phyloP scores from a whole-genome alignment of 139 green algal genomes.

The Coelastrella sp. region DNA sequence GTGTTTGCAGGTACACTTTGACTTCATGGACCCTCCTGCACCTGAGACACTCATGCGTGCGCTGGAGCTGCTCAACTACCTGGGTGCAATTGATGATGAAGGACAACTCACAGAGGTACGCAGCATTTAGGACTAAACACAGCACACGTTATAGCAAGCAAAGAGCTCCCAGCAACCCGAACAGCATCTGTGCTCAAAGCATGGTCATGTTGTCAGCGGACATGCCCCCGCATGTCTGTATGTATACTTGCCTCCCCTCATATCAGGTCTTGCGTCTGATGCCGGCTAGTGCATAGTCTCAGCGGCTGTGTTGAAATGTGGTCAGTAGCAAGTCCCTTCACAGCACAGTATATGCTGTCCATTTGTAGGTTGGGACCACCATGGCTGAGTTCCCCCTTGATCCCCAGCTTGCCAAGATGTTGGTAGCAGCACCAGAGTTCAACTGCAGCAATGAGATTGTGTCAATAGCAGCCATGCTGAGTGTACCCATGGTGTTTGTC shows the following conservation, averaged over 20 bases:
- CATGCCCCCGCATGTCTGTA: no score
- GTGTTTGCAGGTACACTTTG: slow-evolving; percentile 94
- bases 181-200: not conserved
- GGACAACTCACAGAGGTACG: slow-evolving; percentile 85
- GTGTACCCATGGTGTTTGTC: slow-evolving; percentile 95
- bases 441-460: slow-evolving; percentile 98
- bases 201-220: not conserved
- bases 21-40: slow-evolving; percentile 99
- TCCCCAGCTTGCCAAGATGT: slow-evolving; percentile 98
- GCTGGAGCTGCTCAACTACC: slow-evolving; percentile 99
- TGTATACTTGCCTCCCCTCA: not conserved
- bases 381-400: slow-evolving; percentile 99
- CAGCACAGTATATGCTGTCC: not conserved
- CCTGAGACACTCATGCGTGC: slow-evolving; percentile 99
- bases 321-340: not conserved
- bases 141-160: not conserved
- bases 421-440: slow-evolving; percentile 93
- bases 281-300: not conserved
- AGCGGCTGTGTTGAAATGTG: not conserved
- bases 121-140: not conserved
- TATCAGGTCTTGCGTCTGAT: no score
- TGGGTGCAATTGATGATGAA: slow-evolving; percentile 98
- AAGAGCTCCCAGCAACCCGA: not conserved
- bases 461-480: slow-evolving; percentile 97
- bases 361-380: slow-evolving; percentile 81